Conservation (phyloP, 2,329 filamentous ascomycete species). For the Lasiodiplodia sp. region DNA sequence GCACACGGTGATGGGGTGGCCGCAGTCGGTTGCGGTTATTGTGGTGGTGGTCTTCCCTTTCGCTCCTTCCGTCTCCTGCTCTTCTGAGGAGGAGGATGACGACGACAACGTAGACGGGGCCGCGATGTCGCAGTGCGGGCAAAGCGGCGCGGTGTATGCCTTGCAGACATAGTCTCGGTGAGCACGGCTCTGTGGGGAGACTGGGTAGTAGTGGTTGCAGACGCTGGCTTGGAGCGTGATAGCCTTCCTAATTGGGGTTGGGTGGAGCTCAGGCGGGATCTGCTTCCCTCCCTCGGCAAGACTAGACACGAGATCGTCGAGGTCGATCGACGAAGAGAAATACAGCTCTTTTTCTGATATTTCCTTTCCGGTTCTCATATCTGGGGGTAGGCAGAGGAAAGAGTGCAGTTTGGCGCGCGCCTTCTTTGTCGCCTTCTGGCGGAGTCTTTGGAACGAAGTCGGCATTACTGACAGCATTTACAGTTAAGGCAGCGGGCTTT, state of each 20-base stretch:
- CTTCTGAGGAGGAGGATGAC: background rate
- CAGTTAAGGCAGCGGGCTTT: too few relatives aligned
- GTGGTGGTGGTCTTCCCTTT: background rate
- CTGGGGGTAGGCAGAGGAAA: background rate
- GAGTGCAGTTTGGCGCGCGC: background rate
- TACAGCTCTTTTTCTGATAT: background rate
- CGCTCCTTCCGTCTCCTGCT: background rate
- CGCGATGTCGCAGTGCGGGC: slow-evolving; percentile 11
- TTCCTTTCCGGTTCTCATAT: background rate
- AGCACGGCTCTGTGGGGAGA: background rate
- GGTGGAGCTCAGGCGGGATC: background rate
- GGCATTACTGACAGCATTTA: background rate
- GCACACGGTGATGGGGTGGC: slow-evolving; percentile 6
- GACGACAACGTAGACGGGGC: background rate
- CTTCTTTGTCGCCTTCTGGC: background rate
- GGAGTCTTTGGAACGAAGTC: background rate
- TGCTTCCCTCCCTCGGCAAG: background rate
- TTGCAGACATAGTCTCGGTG: background rate
- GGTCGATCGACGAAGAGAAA: background rate
- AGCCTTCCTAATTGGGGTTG: background rate
- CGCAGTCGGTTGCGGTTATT: background rate
- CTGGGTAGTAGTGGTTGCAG: background rate
- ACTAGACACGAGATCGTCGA: background rate
- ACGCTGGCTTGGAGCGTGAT: background rate
- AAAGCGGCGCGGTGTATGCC: background rate